Evolutionary conservation across 192 early-diverging fungal genomes (phyloP), one percentile per base, ranked within the genome.

Genomic region (Podila epigama): DNA sequence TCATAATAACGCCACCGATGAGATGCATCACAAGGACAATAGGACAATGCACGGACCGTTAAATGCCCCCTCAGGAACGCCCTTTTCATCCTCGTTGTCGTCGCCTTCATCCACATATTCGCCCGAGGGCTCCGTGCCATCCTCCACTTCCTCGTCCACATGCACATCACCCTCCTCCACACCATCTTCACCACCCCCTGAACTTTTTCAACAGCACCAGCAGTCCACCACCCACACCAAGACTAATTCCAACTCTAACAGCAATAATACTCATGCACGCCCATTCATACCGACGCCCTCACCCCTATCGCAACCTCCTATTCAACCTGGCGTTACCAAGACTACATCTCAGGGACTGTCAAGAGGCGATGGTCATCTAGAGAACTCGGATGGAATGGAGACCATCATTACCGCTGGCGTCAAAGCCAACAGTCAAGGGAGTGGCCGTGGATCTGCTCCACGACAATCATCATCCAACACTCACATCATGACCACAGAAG

Each of bases 391-490:
- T 29, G 13, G 29, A 8, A 48, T 77, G 1, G 73, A 68, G 32
- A 68, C 61, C 4, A 20, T 77, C 4, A 28, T 64, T 53, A 77
- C 73, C 32, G 56, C 73, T 31, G 73, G 73, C 5, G 70, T 52
- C 13, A 22, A 42, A 41, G 22, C 13, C 50, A 6, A 2, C 31
- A 44, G 36, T 39, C 1, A 34, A 57, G 32, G 11, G 11, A 4
- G 29, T 22, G 4, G 25, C 42, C 35, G 25, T 12, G 25, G 41
- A 60, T 25, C 20, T 18, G 25, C 36, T 20, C 61, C 16, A 15
- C 28, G 31, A 27, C 40, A 28, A 36, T 12, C 25, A 28, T 20
- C 44, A 20, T 48, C 20, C 34, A 60, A 20, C 33, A 32, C 71
- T 13, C 58, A 7, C 5, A 32, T 77, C 39, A 25, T 32, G 10